Evolutionary conservation across 176 grass and related monocot genomes (phyloP), one percentile per base, ranked within the genome.

Genomic region (Carex parvula): DNA sequence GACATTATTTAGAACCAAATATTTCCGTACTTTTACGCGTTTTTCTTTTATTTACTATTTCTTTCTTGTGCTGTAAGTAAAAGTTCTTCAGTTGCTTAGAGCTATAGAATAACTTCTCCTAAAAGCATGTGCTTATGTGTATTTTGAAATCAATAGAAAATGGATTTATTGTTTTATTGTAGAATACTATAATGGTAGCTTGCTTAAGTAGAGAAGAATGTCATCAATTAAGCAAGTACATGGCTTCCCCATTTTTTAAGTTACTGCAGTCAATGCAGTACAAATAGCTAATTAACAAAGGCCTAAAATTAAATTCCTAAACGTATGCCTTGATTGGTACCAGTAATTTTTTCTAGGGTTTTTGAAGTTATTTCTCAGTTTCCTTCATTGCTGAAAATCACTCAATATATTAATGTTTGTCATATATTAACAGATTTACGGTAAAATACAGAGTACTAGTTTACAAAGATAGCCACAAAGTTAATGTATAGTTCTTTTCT

Each of bases 121-220:
- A 64, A 44, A 81, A 81, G 79, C 26, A 81, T 81, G 30, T 14
- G 30, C 42, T 22, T 44, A 46, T 63, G 33, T 46, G 5, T 61
- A 52, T 74, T 54, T 77, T 8, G 4, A 30, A 55, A 30, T 32
- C 0, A 30, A 77, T 56, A 77, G 17, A 77, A 56, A 56, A 76
- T 30, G 46, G 22, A 29, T 29, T 29, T 29, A 29, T 29, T 29
- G 2, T 76, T 39, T 80, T 20, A 81, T 13, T 42, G 14, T 81
- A 22, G 8, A 81, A 81, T 24, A 61, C 2, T 62, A 14, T n/a
- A 61, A 62, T 20, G 57, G 6, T 64, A 60, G 53, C 11, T 81
- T 81, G 79, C 55, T 81, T 48, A 62, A 64, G 44, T 64, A 46
- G 79, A 48, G 58, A 55, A 77, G 73, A 81, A 57, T 81, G 58